Conservation (phyloP, 148 eudicot genomes). For the Persicaria maculosa region DNA sequence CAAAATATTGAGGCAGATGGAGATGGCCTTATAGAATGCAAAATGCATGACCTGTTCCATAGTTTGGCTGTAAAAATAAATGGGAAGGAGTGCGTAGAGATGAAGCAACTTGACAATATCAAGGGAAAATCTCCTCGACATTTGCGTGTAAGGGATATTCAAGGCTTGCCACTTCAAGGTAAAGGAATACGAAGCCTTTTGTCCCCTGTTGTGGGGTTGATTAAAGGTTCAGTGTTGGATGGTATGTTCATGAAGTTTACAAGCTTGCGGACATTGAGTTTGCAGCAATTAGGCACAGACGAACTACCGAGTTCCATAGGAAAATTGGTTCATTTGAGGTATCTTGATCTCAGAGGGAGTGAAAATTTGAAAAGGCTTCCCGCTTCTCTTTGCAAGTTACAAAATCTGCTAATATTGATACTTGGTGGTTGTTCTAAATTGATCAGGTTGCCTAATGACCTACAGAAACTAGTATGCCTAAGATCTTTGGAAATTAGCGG, state of each 20-base stretch:
- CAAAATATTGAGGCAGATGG: no score
- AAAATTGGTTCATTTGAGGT: no score
- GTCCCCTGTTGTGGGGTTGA: background rate
- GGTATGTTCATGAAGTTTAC: background rate
- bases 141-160: background rate
- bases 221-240: background rate
- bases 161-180: background rate
- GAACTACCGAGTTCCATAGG: no score
- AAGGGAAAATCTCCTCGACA: background rate
- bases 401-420: conserved; percentile 18
- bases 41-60: no score
- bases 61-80: no score
- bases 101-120: no score
- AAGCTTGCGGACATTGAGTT: conserved; percentile 13
- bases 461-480: conserved; percentile 9
- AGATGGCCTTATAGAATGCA: no score
- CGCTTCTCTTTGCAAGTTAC: conserved; percentile 8
- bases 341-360: no score
- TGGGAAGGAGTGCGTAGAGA: no score
- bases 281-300: no score
- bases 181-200: background rate
- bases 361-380: conserved; percentile 13
- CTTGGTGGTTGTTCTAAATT: conserved; percentile 8
- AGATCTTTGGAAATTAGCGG: no score
- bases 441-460: conserved; percentile 6